Evolutionary conservation across 306 rosid genomes (phyloP), one percentile per base, ranked within the genome.

Genomic region (Coriaria nepalensis): DNA sequence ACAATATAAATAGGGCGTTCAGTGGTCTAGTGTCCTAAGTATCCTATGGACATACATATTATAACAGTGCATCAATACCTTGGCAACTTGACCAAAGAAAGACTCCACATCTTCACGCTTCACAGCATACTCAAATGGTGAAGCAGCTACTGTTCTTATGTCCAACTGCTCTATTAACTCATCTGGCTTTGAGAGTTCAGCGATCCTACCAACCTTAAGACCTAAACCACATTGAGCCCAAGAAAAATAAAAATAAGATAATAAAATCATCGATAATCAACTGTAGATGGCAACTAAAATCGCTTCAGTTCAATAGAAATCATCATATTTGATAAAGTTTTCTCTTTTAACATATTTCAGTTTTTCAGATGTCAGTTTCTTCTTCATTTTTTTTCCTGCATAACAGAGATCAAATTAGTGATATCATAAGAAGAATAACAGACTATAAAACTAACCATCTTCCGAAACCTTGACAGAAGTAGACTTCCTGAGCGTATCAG

Each of bases 101-200:
- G 64, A 40, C 62, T 83, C 93, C 8, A 75, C 62, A 45, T 75
- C 93, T 68, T 87, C 96, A 47, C 69, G 92, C 73, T 81, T 82
- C 53, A 68, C 71, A 52, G 71, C 79, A 53, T 72, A 66, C 60
- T 67, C 78, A 60, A 87, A 76, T 10, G 94, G 96, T 7, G 87
- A 67, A 5, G 77, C 94, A 60, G 96, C 96, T 44, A 80, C 55
- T 7, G 96, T 87, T 65, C 87, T 82, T 50, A 44, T 62, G 61
- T 87, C 93, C 65, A 80, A 67, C 65, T 87, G 96, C 73, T 82
- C 94, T 15, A 83, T 72, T 41, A 81, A 68, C 67, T 73, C 82
- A 49, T 87, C 96, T 1, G 78, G 77, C 48, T 77, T 83, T 45
- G 62, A 51, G 47, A 80, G 72, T 62, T 73, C 82, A n/a, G 77